Percentiles rank a stretch among this genome's conserved stretches.
Conservation (phyloP, 2,329 filamentous ascomycete species). For the Aspergillus aculeatinus region DNA sequence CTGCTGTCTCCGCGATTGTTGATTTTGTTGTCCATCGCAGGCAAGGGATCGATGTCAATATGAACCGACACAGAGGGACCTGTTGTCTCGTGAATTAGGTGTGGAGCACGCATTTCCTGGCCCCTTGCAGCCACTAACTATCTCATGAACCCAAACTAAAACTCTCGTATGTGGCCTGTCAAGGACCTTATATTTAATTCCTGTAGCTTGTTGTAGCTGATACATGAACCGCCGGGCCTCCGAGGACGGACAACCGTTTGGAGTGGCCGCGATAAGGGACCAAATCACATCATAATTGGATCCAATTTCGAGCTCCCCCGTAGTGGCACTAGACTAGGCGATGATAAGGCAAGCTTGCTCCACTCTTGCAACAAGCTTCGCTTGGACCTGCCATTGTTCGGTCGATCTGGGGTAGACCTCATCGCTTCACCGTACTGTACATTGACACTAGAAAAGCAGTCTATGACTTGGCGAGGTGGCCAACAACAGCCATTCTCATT, state of each 20-base stretch:
- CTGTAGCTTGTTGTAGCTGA: neutral
- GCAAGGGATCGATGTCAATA: constrained; percentile 1
- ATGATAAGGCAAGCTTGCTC: no score
- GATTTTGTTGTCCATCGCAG: no score
- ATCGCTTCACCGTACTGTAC: no score
- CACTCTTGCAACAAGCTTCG: neutral
- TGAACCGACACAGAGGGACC: neutral
- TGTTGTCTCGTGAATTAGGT: neutral
- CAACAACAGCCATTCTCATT: no score
- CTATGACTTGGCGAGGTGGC: no score
- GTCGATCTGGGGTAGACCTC: neutral
- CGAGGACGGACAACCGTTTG: neutral
- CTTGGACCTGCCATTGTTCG: neutral
- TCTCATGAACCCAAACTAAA: no score
- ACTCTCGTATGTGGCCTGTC: neutral
- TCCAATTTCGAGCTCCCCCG: neutral
- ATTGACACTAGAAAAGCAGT: no score
- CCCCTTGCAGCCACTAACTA: neutral
- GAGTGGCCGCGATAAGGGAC: neutral
- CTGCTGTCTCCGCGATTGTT: no score
- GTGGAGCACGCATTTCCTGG: neutral
- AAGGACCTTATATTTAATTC: neutral
- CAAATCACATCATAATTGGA: neutral
- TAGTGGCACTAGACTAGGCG: no score
- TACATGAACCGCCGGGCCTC: neutral